Conservation (phyloP, 2,329 filamentous ascomycete genomes). For the Neonectria neomacrospora region DNA sequence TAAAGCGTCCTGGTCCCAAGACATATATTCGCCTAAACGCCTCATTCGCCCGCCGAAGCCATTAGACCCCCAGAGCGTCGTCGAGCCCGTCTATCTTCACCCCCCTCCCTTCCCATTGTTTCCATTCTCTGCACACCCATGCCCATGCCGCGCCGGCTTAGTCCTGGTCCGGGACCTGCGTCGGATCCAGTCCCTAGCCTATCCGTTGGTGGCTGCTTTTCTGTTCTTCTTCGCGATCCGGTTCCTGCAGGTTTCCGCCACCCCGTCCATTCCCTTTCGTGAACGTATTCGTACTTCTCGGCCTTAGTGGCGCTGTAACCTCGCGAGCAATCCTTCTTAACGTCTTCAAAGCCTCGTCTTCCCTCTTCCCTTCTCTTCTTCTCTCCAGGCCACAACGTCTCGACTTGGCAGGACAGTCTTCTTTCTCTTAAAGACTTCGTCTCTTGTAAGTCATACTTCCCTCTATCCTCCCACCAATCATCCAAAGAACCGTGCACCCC, state of each 20-base stretch:
- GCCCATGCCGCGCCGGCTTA: conserved; percentile 17
- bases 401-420: conserved; percentile 25
- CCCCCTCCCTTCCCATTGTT: conserved; percentile 16
- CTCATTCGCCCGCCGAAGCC: not conserved
- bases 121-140: conserved; percentile 13
- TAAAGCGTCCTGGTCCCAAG: not conserved
- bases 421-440: conserved; percentile 12
- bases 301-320: conserved; percentile 28
- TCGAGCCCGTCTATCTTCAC: conserved; percentile 27
- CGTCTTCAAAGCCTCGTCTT: conserved; percentile 30
- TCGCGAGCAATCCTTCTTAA: conserved; percentile 24
- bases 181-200: conserved; percentile 21
- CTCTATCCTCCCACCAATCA: not conserved
- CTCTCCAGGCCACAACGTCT: conserved; percentile 24
- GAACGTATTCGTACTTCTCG: conserved; percentile 11
- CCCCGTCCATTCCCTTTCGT: conserved; percentile 31
- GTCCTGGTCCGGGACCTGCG: conserved; percentile 18
- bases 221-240: conserved; percentile 15
- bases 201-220: conserved; percentile 17
- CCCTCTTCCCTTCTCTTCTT: conserved; percentile 9
- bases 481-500: not conserved
- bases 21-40: not conserved
- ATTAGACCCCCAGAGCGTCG: not conserved
- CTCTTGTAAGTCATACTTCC: conserved; percentile 14
- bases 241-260: conserved; percentile 26